Evolutionary conservation across 805 yeast genomes (phyloP), one percentile per base, ranked within the genome.

Genomic region (Candida alai): DNA sequence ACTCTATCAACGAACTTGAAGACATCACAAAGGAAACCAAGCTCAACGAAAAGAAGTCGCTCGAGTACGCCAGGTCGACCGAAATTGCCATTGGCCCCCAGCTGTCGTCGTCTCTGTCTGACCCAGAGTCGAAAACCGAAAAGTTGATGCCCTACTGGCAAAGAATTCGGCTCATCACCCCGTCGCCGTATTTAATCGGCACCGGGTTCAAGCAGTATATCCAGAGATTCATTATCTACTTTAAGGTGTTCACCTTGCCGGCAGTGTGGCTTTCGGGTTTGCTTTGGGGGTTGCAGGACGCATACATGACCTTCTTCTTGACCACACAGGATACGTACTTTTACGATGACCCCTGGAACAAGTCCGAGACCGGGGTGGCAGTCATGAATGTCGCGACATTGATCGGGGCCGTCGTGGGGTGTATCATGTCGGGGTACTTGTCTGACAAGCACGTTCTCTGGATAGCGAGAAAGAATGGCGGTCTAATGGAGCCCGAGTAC

Each of bases 261-360:
- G 82, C 84, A 2, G 80, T 77, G 10, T 59, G 80, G 47, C 60
- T 76, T 16, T 76, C 84, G 2, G 85, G 86, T 32, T 40, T 79
- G n/a, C 75, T 82, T 43, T 84, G 90, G 90, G 90, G 90, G 28
- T 65, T 78, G 38, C 90, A 83, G 54, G 87, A 81, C 51, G 84
- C 87, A 0, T 78, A 81, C 50, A 66, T 83, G 43, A 76, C 89
- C 0, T 83, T 84, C 47, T 84, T 82, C 54, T 56, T 84, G 42
- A 82, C 89, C 2, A 74, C 84, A 8, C 84, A 81, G 51, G 88
- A 82, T 40, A 78, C 78, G 36, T 62, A 66, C 43, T 83, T 77
- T 60, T 76, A 76, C 34, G 79, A 70, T 37, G 68, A 70, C 0
- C 90, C 93, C 8, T 83, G 75, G 69, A 73, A 73, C 54, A 80